These are phyloP conservation scores for Xerocomellus intermedius DNA, from an alignment of 768 basidiomycete genomes.

Conservation along the genomic window DNA sequence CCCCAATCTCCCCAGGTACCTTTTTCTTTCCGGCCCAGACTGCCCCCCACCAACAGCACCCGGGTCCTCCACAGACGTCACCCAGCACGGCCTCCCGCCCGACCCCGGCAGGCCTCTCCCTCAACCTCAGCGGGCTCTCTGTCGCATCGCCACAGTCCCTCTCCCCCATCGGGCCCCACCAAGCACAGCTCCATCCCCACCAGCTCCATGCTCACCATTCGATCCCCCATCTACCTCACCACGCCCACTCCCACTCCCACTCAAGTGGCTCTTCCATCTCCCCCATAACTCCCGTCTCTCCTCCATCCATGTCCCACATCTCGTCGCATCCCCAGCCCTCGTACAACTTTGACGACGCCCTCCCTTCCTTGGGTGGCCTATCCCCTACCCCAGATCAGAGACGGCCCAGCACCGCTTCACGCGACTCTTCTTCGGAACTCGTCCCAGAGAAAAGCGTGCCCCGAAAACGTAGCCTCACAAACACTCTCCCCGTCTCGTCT, in stretches of 20 bases:
- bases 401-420: conserved; percentile 39
- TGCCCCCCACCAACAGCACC: conserved; percentile 15
- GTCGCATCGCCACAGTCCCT: conserved; percentile 66
- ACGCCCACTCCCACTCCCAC: conserved; percentile 24
- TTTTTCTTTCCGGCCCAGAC: conserved; percentile 23
- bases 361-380: conserved; percentile 25
- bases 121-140: conserved; percentile 66
- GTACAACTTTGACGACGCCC: conserved; percentile 50
- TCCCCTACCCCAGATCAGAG: conserved; percentile 32
- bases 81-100: conserved; percentile 16
- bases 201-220: conserved; percentile 52
- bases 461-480: conserved; percentile 64
- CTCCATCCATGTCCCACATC: conserved; percentile 44
- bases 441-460: conserved; percentile 52
- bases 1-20: conserved; percentile 24
- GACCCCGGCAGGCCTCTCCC: conserved; percentile 47
- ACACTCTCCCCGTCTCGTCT: conserved; percentile 38
- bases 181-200: conserved; percentile 58
- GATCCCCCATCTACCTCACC: conserved; percentile 27
- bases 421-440: conserved; percentile 47
- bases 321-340: conserved; percentile 42
- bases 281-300: conserved; percentile 60
- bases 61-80: conserved; percentile 13
- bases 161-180: conserved; percentile 56
- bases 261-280: conserved; percentile 36